Percentiles rank a stretch among this genome's conserved stretches.
phyloP scores from a whole-genome alignment of 192 early-diverging fungal species.

The Coemansia sp. region DNA sequence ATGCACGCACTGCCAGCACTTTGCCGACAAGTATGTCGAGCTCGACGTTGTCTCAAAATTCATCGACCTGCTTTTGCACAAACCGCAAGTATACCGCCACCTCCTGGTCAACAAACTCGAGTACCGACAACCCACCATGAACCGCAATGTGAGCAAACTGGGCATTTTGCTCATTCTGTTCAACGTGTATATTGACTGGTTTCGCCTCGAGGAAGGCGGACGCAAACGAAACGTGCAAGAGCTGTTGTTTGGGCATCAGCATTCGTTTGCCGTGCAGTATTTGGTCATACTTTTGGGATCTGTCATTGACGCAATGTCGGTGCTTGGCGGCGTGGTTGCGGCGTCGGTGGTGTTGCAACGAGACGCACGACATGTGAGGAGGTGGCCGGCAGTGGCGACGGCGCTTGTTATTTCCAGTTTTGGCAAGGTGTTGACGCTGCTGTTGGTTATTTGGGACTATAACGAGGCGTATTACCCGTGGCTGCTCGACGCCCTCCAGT shows the following conservation, averaged over 20 bases:
- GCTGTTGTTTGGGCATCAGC: slow-evolving; percentile 63
- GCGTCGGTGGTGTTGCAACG: slow-evolving; percentile 43
- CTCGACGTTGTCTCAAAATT: slow-evolving; percentile 84
- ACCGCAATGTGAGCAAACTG: slow-evolving; percentile 72
- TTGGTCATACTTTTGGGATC: slow-evolving; percentile 68
- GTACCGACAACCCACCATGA: slow-evolving; percentile 45
- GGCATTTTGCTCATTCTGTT: slow-evolving; percentile 80
- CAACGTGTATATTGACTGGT: slow-evolving; percentile 94
- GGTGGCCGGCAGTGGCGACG: slow-evolving; percentile 51
- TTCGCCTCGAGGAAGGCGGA: slow-evolving; percentile 73
- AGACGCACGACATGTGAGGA: slow-evolving; percentile 18
- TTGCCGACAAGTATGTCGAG: slow-evolving; percentile 93
- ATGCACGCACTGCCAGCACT: slow-evolving; percentile 72
- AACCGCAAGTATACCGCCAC: slow-evolving; percentile 84
- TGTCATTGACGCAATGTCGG: slow-evolving; percentile 57
- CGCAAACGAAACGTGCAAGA: slow-evolving; percentile 52
- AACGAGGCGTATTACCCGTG: slow-evolving; percentile 77
- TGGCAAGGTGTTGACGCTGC: slow-evolving; percentile 81
- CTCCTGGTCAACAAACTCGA: slow-evolving; percentile 77
- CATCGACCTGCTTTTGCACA: slow-evolving; percentile 89
- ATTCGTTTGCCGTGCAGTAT: slow-evolving; percentile 67
- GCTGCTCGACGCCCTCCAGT: slow-evolving; percentile 72
- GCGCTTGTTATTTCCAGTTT: slow-evolving; percentile 81
- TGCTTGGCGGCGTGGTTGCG: slow-evolving; percentile 31
- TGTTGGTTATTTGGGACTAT: slow-evolving; percentile 93